Percentiles rank a stretch among this genome's conserved stretches.
These are phyloP conservation scores for Colletotrichum tropicicola DNA, from an alignment of 2,329 filamentous ascomycete genomes.

Conservation along the genomic window DNA sequence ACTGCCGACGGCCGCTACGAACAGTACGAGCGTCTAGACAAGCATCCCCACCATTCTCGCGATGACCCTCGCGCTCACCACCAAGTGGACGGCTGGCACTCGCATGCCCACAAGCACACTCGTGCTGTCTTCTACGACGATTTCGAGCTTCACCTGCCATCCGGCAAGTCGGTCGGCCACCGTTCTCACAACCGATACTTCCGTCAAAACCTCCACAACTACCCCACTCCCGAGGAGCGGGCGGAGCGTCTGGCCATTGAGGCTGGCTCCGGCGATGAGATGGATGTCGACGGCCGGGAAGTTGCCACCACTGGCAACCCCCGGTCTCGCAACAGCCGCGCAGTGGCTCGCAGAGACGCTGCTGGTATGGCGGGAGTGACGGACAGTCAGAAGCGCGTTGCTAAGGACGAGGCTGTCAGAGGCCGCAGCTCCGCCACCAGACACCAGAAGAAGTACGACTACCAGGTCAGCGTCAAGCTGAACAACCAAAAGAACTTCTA, in stretches of 20 bases:
- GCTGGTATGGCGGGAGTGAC: conserved; percentile 82
- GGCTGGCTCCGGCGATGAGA: conserved; percentile 36
- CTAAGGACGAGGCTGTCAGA: conserved; percentile 73
- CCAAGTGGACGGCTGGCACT: conserved; percentile 81
- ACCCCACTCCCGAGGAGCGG: conserved; percentile 82
- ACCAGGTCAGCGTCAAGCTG: conserved; percentile 78
- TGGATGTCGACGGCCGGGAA: conserved; percentile 46
- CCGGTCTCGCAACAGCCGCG: conserved; percentile 53
- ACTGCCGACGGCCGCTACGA: conserved; percentile 77
- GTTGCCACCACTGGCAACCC: conserved; percentile 42
- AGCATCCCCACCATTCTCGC: conserved; percentile 80
- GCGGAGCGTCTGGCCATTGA: conserved; percentile 73
- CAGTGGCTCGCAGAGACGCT: conserved; percentile 73
- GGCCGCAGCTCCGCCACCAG: conserved; percentile 72
- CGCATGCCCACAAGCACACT: conserved; percentile 79
- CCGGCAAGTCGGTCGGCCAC: conserved; percentile 89
- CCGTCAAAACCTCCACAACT: conserved; percentile 88
- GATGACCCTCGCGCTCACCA: conserved; percentile 77
- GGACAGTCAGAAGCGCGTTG: conserved; percentile 77
- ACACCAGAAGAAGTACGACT: conserved; percentile 69
- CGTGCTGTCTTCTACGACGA: conserved; percentile 90
- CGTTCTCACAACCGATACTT: conserved; percentile 88
- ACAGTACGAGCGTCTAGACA: conserved; percentile 76
- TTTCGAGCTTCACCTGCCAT: conserved; percentile 91
- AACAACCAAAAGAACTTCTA: conserved; percentile 78